Evolutionary conservation across 179 eudicot species (phyloP).

Genomic region (Corrigiola litoralis): DNA sequence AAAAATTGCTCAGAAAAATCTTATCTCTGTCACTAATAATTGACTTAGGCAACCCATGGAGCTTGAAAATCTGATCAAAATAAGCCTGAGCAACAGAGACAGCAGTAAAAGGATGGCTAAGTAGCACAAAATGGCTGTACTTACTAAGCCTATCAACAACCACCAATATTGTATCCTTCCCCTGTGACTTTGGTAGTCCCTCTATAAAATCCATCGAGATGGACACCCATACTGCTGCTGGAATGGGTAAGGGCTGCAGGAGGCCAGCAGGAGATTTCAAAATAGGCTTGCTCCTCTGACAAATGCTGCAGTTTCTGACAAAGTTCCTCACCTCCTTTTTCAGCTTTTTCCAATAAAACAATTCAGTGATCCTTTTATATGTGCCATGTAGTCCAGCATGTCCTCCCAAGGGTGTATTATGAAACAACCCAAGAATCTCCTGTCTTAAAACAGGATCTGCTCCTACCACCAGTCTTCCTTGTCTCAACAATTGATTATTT

Average conservation of each 20-base stretch:
- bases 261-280: neutral
- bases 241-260: slow-evolving; percentile 6
- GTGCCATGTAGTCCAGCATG: neutral
- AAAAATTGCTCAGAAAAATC: neutral
- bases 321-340: neutral
- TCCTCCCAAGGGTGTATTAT: too few species aligned
- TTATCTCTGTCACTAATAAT: neutral
- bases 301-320: neutral
- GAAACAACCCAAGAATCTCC: too few species aligned
- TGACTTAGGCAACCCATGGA: slow-evolving; percentile 1
- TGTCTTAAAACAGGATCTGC: neutral
- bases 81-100: neutral
- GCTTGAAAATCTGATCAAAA: neutral
- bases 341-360: neutral
- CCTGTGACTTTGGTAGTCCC: neutral
- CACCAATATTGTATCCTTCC: neutral
- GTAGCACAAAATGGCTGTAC: slow-evolving; percentile 5
- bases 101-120: neutral
- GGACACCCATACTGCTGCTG: neutral
- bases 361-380: neutral
- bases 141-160: neutral
- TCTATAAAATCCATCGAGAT: slow-evolving; percentile 17
- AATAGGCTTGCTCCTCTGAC: neutral
- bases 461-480: neutral
- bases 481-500: neutral